Conservation (phyloP, 2,329 filamentous ascomycete species). For the Penicillium sp. region DNA sequence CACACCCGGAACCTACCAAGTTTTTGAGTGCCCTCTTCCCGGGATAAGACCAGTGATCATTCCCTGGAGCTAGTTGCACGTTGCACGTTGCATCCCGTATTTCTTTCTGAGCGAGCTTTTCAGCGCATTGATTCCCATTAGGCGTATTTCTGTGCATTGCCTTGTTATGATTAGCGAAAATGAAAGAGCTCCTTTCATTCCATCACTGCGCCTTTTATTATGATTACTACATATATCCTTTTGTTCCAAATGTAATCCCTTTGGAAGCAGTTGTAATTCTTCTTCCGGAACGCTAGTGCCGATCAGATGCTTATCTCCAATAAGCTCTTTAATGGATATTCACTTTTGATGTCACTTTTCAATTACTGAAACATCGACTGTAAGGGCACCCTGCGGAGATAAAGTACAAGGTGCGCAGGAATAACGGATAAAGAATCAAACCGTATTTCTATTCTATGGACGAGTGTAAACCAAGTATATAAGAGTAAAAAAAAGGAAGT, state of each 20-base stretch:
- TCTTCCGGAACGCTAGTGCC: not conserved
- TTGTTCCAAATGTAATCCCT: not conserved
- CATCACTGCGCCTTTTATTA: not conserved
- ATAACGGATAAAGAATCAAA: not conserved
- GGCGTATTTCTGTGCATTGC: not conserved
- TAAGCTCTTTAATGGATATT: too few relatives aligned
- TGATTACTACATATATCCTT: not conserved
- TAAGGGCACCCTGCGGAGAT: not conserved
- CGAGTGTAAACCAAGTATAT: not conserved
- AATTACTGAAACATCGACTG: not conserved
- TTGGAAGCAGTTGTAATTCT: not conserved
- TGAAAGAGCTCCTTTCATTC: not conserved
- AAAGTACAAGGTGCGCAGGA: not conserved
- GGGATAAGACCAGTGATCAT: not conserved
- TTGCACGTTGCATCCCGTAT: not conserved
- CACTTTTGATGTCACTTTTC: not conserved
- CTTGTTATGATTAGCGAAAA: not conserved
- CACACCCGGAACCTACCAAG: conserved; percentile 3
- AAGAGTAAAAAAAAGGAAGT: not conserved
- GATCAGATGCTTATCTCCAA: not conserved
- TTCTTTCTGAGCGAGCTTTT: not conserved
- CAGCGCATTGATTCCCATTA: not conserved
- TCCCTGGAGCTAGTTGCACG: not conserved
- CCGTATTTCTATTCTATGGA: not conserved
- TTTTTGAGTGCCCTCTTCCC: not conserved